Conservation (phyloP, 106 monocot species). For the Allium fistulosum region DNA sequence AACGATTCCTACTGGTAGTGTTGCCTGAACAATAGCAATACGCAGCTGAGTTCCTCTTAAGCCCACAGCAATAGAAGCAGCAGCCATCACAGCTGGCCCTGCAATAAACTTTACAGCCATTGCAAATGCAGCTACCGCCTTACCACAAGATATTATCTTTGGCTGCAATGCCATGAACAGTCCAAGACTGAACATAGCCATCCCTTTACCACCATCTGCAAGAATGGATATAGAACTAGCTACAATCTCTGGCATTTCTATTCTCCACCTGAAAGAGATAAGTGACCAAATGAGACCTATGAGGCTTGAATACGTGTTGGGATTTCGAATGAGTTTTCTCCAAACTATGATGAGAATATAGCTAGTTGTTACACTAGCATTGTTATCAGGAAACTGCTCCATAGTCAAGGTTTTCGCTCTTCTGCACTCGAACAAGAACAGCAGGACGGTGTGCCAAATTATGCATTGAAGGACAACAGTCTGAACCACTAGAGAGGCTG, state of each 20-base stretch:
- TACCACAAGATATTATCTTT: conserved; percentile 61
- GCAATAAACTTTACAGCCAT: conserved; percentile 16
- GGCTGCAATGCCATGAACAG: conserved; percentile 10
- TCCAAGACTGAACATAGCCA: conserved; percentile 5
- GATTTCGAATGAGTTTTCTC: no score
- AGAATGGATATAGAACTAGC: conserved; percentile 55
- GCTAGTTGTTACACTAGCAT: no score
- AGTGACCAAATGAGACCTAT: conserved; percentile 1
- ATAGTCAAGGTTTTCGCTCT: conserved; percentile 36
- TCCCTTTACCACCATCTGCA: conserved; percentile 60
- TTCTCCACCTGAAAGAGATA: conserved; percentile 32
- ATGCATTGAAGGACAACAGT: conserved; percentile 71
- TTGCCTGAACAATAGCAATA: conserved; percentile 29
- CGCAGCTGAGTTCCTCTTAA: no score
- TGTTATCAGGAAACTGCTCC: conserved; percentile 46
- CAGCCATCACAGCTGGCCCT: no score
- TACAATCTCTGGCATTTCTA: conserved; percentile 56
- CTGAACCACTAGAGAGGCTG: conserved; percentile 63
- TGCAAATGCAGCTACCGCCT: conserved; percentile 38
- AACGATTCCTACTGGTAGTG: conserved; percentile 58
- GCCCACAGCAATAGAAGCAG: no score
- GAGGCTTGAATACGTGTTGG: no score
- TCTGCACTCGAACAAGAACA: conserved; percentile 67
- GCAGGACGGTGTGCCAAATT: conserved; percentile 66
- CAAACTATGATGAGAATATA: no score